Evolutionary conservation across 768 basidiomycete species (phyloP).

Genomic region (Tylopilus intermedius): DNA sequence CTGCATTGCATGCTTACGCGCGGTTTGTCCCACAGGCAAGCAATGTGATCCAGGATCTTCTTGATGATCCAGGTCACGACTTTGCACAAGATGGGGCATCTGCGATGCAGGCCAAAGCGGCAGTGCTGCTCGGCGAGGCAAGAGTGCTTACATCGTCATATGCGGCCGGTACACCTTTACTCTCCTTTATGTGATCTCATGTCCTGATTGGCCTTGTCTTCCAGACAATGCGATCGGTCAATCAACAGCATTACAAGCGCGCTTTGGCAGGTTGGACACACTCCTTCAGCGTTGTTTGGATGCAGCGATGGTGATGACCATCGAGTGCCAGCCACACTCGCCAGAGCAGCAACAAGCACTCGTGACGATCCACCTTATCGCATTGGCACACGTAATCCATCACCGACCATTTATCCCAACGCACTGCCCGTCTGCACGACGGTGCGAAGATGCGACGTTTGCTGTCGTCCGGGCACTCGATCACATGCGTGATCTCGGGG

Average conservation of each 20-base stretch:
- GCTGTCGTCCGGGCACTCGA: conserved; percentile 14
- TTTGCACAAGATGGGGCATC: conserved; percentile 5
- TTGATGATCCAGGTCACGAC: conserved; percentile 12
- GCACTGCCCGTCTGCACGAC: conserved; percentile 10
- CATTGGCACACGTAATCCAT: conserved; percentile 24
- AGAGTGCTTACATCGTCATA: conserved; percentile 25
- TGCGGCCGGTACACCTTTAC: conserved; percentile 22
- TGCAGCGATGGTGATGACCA: conserved; percentile 8
- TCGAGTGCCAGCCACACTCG: background rate
- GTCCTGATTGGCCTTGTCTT: background rate
- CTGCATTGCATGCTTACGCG: background rate
- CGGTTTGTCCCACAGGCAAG: background rate
- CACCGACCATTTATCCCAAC: conserved; percentile 19
- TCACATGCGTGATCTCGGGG: conserved; percentile 3
- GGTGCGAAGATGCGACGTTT: conserved; percentile 16
- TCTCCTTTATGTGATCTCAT: background rate
- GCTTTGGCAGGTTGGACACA: conserved; percentile 42
- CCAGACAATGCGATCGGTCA: conserved; percentile 42
- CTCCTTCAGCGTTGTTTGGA: conserved; percentile 35
- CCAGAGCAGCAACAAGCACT: conserved; percentile 5
- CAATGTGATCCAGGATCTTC: conserved; percentile 15
- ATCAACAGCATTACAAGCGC: conserved; percentile 37
- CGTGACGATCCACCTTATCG: conserved; percentile 16
- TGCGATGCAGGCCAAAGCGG: conserved; percentile 25
- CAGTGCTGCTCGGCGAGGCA: conserved; percentile 35